Evolutionary conservation across 495 filamentous ascomycete species (phyloP).

Genomic region (Opeltia flavorubescens): DNA sequence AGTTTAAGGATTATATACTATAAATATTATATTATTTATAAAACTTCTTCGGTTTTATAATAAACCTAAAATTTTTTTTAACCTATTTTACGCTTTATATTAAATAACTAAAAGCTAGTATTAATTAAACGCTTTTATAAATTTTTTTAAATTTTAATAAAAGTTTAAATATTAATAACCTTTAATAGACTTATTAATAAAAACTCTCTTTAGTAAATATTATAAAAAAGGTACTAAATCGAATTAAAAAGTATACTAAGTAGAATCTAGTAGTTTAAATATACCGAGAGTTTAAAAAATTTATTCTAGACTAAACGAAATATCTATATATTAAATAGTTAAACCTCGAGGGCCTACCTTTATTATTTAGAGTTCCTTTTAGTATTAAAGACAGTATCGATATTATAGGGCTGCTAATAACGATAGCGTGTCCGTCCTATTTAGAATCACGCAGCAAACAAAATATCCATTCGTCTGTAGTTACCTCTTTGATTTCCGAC

Average conservation of each 20-base stretch:
- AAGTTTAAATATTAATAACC: slow-evolving; percentile 20
- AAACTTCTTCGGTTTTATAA: slow-evolving; percentile 36
- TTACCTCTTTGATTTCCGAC: too few relatives aligned
- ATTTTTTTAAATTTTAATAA: slow-evolving; percentile 28
- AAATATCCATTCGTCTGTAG: too few relatives aligned
- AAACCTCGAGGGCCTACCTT: slow-evolving; percentile 31
- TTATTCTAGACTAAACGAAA: slow-evolving; percentile 27
- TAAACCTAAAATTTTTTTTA: slow-evolving; percentile 20
- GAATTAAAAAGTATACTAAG: slow-evolving; percentile 29
- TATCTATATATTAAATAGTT: slow-evolving; percentile 28
- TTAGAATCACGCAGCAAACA: too few relatives aligned
- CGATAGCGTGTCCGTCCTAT: slow-evolving; percentile 43
- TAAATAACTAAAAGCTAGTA: background rate
- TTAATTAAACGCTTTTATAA: slow-evolving; percentile 17
- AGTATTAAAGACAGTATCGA: slow-evolving; percentile 53
- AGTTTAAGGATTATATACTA: slow-evolving; percentile 27
- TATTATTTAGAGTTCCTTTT: slow-evolving; percentile 51
- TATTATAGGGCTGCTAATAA: slow-evolving; percentile 40
- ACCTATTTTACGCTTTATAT: slow-evolving; percentile 14
- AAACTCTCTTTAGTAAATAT: slow-evolving; percentile 30
- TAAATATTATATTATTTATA: slow-evolving; percentile 33
- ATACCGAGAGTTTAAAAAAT: slow-evolving; percentile 25
- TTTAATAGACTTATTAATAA: slow-evolving; percentile 23
- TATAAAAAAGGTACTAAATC: slow-evolving; percentile 25
- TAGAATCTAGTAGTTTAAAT: slow-evolving; percentile 42